Evolutionary conservation across 2,329 filamentous ascomycete species (phyloP), one percentile per base, ranked within the genome.

Genomic region (Colletotrichum liaoningense): DNA sequence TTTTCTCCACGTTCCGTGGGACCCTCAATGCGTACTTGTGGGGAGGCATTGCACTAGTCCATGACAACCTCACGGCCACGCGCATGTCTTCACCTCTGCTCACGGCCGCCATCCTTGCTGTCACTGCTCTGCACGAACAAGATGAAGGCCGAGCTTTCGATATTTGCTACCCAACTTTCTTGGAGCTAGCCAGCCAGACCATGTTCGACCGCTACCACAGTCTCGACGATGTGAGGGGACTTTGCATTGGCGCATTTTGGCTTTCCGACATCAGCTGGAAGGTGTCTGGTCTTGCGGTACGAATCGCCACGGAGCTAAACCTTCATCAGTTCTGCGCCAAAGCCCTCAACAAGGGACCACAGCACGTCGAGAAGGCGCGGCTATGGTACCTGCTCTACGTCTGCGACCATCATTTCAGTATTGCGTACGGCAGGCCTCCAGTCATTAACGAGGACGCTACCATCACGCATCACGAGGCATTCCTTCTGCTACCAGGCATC

Each of bases 191-290:
- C 57, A 87, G 88, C 19, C 86, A 83, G 35, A 88, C 88, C 72
- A 88, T 91, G 78, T 88, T 92, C 74, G 88, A 89, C 54, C 85
- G 80, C 0, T 80, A 81, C 57, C 79, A 91, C 59, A 88, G 87
- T 14, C 79, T 89, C 19, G 90, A 92, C 74, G 88, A 89, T 70
- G 85, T 92, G 49, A 87, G 90, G 7, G 91, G 87, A 1, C 84
- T 92, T 4, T 91, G 89, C 74, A 88, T 92, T 28, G 91, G 88
- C 4, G 89, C 90, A 1, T 92, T 92, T 76, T 93, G 90, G 89
- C 83, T 92, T 1, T 88, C 88, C 0, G 90, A 92, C 67, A 75
- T 85, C 22, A 83, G 82, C 67, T 85, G 81, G 88, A 92, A 90
- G 75, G 82, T 93, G 1, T 90, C 88, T 3, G 90, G 90, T 0